Conservation (phyloP, 768 basidiomycete genomes). For the Psilocybe tampanensis region DNA sequence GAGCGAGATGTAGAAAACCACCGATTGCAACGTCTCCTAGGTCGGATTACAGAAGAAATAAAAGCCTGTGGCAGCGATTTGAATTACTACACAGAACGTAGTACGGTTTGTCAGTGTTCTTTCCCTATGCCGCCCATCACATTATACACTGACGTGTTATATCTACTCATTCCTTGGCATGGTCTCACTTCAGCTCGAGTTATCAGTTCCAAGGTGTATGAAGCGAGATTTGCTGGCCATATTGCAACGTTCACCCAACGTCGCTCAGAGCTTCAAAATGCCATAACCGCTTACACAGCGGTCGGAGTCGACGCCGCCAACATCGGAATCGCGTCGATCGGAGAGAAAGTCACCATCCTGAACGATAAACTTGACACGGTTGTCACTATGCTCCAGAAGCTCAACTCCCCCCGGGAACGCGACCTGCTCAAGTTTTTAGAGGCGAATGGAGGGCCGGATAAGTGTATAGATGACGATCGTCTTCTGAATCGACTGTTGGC, state of each 20-base stretch:
- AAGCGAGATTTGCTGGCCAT: slow-evolving; percentile 32
- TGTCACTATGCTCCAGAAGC: slow-evolving; percentile 24
- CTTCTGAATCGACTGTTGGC: slow-evolving; percentile 26
- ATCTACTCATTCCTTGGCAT: too few species aligned
- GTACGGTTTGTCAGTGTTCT: slow-evolving; percentile 25
- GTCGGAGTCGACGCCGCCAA: slow-evolving; percentile 30
- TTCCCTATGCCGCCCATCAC: not conserved
- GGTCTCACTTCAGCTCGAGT: slow-evolving; percentile 26
- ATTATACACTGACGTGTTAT: too few species aligned
- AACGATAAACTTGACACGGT: slow-evolving; percentile 25
- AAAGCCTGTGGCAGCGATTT: slow-evolving; percentile 38
- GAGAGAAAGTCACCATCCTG: slow-evolving; percentile 19
- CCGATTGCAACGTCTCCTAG: slow-evolving; percentile 26
- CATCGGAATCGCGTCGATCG: slow-evolving; percentile 24
- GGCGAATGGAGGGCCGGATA: slow-evolving; percentile 32
- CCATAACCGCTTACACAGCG: slow-evolving; percentile 35
- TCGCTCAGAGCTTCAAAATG: slow-evolving; percentile 31
- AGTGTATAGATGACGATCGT: slow-evolving; percentile 32
- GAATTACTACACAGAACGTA: slow-evolving; percentile 40
- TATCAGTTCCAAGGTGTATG: slow-evolving; percentile 34
- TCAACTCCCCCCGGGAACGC: slow-evolving; percentile 35
- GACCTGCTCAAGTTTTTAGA: slow-evolving; percentile 33
- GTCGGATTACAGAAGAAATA: slow-evolving; percentile 38
- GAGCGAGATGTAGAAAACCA: slow-evolving; percentile 28
- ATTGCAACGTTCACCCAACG: slow-evolving; percentile 29